Conservation (phyloP, 345 rosid genomes). For the Linum usitatissimum region DNA sequence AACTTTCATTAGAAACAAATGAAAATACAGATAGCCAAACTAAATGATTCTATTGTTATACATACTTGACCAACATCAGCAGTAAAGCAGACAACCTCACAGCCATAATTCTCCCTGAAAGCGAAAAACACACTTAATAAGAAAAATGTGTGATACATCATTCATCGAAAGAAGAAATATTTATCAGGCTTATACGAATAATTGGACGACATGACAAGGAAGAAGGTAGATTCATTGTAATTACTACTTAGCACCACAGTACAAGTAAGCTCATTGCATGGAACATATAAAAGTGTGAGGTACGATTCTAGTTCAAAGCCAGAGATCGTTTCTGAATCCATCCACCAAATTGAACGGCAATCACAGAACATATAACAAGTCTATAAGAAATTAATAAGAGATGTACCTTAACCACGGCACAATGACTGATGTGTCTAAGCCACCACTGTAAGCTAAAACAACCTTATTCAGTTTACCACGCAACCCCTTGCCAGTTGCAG, state of each 20-base stretch:
- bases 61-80: constrained; percentile 97
- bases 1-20: not conserved
- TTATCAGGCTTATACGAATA: too few relatives aligned
- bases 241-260: too few relatives aligned
- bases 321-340: too few relatives aligned
- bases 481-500: constrained; percentile 35
- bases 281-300: too few relatives aligned
- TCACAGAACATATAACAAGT: too few relatives aligned
- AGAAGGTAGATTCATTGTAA: too few relatives aligned
- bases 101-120: constrained; percentile 88
- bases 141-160: not conserved
- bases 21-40: not conserved
- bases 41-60: not conserved
- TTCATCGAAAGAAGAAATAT: too few relatives aligned
- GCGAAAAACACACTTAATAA: not conserved
- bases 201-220: too few relatives aligned
- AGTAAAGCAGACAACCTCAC: constrained; percentile 98
- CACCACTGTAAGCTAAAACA: constrained; percentile 94
- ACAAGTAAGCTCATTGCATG: too few relatives aligned
- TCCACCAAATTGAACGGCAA: not conserved
- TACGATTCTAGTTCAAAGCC: too few relatives aligned
- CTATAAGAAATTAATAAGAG: not conserved
- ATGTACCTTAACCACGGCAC: constrained; percentile 92
- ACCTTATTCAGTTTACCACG: constrained; percentile 86
- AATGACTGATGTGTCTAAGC: constrained; percentile 90